These are phyloP conservation scores for Anthracocystis setariae DNA, from an alignment of 1,284 basidiomycete genomes.

Conservation along the genomic window DNA sequence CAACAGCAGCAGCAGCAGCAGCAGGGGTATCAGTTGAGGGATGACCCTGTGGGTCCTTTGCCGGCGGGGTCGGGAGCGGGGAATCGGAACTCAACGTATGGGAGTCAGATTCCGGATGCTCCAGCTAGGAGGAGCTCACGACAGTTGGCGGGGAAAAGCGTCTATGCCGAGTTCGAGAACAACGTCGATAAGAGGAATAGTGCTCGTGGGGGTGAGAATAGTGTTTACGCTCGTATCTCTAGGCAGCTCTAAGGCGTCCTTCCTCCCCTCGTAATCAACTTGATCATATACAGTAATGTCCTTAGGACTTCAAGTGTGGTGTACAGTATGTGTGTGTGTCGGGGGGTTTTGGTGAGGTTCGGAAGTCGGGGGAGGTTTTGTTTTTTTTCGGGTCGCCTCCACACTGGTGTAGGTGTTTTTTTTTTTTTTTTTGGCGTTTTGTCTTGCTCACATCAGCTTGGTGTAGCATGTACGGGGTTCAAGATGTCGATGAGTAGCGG, in stretches of 20 bases:
- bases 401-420: no score
- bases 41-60: slow-evolving; percentile 13
- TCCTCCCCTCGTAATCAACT: no score
- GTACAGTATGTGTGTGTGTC: not conserved
- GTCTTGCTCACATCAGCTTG: no score
- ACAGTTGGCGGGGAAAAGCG: slow-evolving; percentile 13
- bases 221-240: slow-evolving; percentile 29
- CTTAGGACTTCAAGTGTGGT: not conserved
- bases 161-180: slow-evolving; percentile 12
- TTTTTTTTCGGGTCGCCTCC: no score
- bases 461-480: no score
- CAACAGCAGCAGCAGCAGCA: not conserved
- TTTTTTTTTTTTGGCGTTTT: not conserved
- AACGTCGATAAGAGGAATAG: not conserved
- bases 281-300: no score
- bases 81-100: slow-evolving; percentile 8
- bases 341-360: not conserved
- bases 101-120: slow-evolving; percentile 16
- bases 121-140: slow-evolving; percentile 31
- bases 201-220: slow-evolving; percentile 11
- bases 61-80: slow-evolving; percentile 6
- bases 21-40: slow-evolving; percentile 31
- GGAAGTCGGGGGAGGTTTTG: not conserved
- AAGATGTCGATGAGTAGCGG: not conserved
- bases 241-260: slow-evolving; percentile 16